phyloP scores from a whole-genome alignment of 805 yeast species.

The Lachancea mirantina region DNA sequence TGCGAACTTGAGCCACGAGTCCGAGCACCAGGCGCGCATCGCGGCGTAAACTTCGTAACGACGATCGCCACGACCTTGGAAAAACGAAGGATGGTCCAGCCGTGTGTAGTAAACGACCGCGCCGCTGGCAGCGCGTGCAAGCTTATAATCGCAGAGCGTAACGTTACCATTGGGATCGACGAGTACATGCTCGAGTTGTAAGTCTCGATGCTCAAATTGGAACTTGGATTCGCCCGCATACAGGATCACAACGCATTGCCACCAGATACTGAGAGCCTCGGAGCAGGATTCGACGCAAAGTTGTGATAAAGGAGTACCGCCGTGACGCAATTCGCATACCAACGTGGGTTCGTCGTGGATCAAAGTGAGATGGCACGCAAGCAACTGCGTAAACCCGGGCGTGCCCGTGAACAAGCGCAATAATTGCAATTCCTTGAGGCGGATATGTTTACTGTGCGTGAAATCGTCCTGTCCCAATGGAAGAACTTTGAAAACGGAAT shows the following conservation, averaged over 20 bases:
- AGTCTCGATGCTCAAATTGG: constrained; percentile 64
- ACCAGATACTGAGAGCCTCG: constrained; percentile 38
- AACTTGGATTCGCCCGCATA: constrained; percentile 44
- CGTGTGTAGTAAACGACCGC: constrained; percentile 39
- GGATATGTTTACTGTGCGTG: constrained; percentile 12
- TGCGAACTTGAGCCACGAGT: constrained; percentile 24
- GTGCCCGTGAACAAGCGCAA: constrained; percentile 21
- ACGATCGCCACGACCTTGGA: constrained; percentile 52
- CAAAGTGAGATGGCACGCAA: constrained; percentile 4
- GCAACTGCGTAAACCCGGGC: constrained; percentile 22
- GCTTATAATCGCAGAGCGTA: constrained; percentile 51
- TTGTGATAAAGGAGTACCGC: constrained; percentile 21
- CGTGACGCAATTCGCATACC: constrained; percentile 22
- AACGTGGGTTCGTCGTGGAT: constrained; percentile 4
- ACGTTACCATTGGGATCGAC: constrained; percentile 37
- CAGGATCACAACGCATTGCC: constrained; percentile 44
- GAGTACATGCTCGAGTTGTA: constrained; percentile 59
- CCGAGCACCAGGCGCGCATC: constrained; percentile 37
- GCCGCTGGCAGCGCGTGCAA: constrained; percentile 40
- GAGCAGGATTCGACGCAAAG: constrained; percentile 16
- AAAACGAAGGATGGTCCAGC: constrained; percentile 59
- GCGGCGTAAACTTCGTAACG: constrained; percentile 54
- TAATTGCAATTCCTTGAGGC: constrained; percentile 24
- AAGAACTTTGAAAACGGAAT: constrained; percentile 9
- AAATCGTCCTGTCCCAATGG: constrained; percentile 11